Evolutionary conservation across 495 filamentous ascomycete genomes (phyloP), one percentile per base, ranked within the genome.

Genomic region (Cryomyces antarcticus): DNA sequence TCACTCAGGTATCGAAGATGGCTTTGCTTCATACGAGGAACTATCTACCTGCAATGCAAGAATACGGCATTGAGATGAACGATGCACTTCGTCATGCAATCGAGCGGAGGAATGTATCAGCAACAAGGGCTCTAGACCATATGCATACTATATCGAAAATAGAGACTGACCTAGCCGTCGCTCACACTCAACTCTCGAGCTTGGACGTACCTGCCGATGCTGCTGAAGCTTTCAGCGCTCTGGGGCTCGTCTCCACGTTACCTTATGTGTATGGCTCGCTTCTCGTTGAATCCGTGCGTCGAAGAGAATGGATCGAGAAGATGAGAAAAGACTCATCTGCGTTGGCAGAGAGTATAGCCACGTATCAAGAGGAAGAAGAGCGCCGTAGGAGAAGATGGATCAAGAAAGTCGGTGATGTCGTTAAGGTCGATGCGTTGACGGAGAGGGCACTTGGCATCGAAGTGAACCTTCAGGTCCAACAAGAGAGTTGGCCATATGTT

Each of bases 221-320:
- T 24, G 59, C 73, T 36, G 69, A 80, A 17, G 72, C 76, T 0
- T 88, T 94, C 57, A 76, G 92, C 37, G 64, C 80, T 28, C 63
- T 96, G 6, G 70, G 73, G 29, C 61, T 78, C 24, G 75, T 93
- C 7, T 77, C 81, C 30, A 73, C 82, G 40, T 69, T 96, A 44
- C 92, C 89, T 6, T 72, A 78, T 44, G 69, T 85, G 28, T 99
- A 99, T 56, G 88, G 89, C 2, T 83, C 82, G 0, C 77, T 93
- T 28, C 62, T 93, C 10, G 69, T 86, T 11, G 89, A 99, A 55
- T 77, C 84, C 27, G 70, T 93, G 38, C 73, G 79, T 43, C 77
- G 89, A 7, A 78, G 72, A 33, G 87, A 95, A 62, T 99, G 89
- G 83, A 72, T 70, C 6, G 80, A 87, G 24, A 95, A 93, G 58